These are phyloP conservation scores for Dryas octopetala DNA, from an alignment of 306 rosid genomes.

Conservation along the genomic window DNA sequence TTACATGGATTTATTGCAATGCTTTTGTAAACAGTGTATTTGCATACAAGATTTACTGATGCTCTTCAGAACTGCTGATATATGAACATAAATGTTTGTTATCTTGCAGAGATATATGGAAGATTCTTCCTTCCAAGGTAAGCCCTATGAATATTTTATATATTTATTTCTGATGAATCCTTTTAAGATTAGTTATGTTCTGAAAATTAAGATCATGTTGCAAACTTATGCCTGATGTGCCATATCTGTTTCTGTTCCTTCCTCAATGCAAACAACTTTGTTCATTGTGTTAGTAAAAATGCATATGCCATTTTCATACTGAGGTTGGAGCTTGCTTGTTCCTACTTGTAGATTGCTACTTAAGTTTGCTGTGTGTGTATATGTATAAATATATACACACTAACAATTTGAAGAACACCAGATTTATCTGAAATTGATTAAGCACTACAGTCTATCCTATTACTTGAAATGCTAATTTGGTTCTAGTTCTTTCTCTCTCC, in stretches of 20 bases:
- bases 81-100: constrained; percentile 25
- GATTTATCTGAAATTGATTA: neutral
- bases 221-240: constrained; percentile 7
- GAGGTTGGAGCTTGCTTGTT: neutral
- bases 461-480: neutral
- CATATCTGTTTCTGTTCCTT: constrained; percentile 2
- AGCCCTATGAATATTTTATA: constrained; percentile 1
- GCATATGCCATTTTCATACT: neutral
- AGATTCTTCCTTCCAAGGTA: constrained; percentile 92
- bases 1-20: constrained; percentile 10
- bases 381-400: neutral
- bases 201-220: neutral
- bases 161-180: constrained; percentile 22
- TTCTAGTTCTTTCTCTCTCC: neutral
- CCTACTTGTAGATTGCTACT: neutral
- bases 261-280: neutral
- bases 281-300: neutral
- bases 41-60: constrained; percentile 20
- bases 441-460: constrained; percentile 6
- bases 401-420: neutral
- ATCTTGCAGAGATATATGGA: constrained; percentile 79
- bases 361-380: neutral
- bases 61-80: neutral
- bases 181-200: constrained; percentile 49
- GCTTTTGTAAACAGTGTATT: constrained; percentile 17